Evolutionary conservation across 1,284 basidiomycete genomes (phyloP), one percentile per base, ranked within the genome.

Genomic region (Malassezia arunalokei): DNA sequence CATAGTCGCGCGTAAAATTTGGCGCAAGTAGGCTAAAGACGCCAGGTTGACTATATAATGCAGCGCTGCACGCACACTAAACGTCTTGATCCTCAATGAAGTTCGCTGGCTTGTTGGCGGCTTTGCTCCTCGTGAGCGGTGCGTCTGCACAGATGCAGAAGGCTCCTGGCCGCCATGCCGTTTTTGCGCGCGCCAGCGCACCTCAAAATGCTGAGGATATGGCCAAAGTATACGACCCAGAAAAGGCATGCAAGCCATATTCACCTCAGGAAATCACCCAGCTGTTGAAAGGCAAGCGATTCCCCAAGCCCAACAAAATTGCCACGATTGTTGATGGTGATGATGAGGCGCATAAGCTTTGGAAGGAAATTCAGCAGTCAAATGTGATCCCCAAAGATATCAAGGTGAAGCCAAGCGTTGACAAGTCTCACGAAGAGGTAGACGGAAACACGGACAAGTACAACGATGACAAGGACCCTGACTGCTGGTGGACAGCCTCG

Each of bases 311-410:
- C 7, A 77, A 76, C 75, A 39, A 70, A 7, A 72, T 71, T 3
- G 76, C 76, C 9, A 54, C 51, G 37, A 67, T 78, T 33, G 59
- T 76, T 1, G 30, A 64, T 0, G 64, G 63, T 20, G 77, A 78
- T 54, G 64, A 71, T 0, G 68, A 67, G 27, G 77, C 77, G 3
- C 47, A 59, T 9, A 40, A 49, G 1, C 58, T 75, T 15, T 68
- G 64, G 64, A 24, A 40, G 20, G 53, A 48, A 73, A 64, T 66
- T 57, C 53, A 66, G 47, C 57, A 69, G 1, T 70, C 70, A 37
- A 62, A 63, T 35, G 60, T 65, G 38, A 64, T 76, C 52, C 64
- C 74, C 8, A 60, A 73, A 6, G 66, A 65, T 49, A 63, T 74
- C 51, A 42, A 49, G 15, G 14, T 24, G 6, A 54, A 49, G 43